Percentiles rank a stretch among this genome's conserved stretches.
Evolutionary conservation across 2,329 filamentous ascomycete species (phyloP).

Genomic region (Paraphaeosphaeria sporulosa): DNA sequence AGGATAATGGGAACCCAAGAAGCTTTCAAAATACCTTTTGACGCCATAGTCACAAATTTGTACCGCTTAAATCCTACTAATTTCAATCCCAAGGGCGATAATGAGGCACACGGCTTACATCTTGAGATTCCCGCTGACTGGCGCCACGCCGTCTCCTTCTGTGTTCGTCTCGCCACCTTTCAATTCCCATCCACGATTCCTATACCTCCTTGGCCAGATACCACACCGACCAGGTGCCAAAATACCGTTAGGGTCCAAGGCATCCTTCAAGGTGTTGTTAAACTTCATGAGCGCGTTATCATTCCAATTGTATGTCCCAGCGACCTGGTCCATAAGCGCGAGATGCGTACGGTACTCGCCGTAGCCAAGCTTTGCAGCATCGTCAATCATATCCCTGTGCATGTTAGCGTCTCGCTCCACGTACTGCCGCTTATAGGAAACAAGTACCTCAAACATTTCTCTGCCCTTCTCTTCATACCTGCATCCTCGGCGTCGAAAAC

Average conservation of each 20-base stretch:
- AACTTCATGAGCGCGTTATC: conserved; percentile 52
- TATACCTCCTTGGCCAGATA: conserved; percentile 28
- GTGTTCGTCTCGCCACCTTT: conserved; percentile 21
- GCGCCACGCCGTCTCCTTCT: conserved; percentile 24
- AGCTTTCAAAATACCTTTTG: not conserved
- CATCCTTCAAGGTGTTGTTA: conserved; percentile 56
- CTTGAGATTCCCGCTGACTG: conserved; percentile 14
- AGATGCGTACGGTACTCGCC: conserved; percentile 59
- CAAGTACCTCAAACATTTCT: conserved; percentile 28
- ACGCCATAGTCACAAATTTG: not conserved
- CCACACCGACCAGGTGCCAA: conserved; percentile 31
- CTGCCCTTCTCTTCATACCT: conserved; percentile 31
- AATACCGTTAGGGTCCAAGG: conserved; percentile 52
- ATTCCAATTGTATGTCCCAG: conserved; percentile 56
- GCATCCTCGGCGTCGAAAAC: conserved; percentile 39
- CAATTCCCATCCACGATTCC: conserved; percentile 26
- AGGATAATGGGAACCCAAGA: not conserved
- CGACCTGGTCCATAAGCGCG: conserved; percentile 58
- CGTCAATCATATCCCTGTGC: conserved; percentile 42
- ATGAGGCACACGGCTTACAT: conserved; percentile 9
- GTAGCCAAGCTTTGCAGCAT: conserved; percentile 52
- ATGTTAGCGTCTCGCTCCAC: not conserved
- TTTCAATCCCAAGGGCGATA: not conserved
- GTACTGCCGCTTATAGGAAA: not conserved
- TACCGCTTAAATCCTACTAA: not conserved